Percentiles rank a stretch among this genome's conserved stretches.
Evolutionary conservation across 2,329 filamentous ascomycete species (phyloP).

Genomic region (Madurella mycetomatis): DNA sequence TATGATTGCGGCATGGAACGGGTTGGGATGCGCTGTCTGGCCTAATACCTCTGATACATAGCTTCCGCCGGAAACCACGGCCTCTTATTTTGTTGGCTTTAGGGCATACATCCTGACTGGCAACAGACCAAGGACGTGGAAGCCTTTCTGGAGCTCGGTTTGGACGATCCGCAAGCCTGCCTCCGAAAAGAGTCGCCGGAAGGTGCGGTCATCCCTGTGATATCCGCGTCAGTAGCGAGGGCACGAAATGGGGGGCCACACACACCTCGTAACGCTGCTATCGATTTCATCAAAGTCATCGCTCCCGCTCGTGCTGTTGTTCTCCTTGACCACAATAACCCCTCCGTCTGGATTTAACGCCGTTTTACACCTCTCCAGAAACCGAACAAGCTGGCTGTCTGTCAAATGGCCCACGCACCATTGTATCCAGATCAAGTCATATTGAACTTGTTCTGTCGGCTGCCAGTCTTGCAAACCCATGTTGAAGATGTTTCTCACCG

Average conservation of each 20-base stretch:
- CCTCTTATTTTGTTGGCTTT: slow-evolving; percentile 39
- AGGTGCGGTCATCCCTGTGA: slow-evolving; percentile 64
- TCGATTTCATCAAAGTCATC: slow-evolving; percentile 75
- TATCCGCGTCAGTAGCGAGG: slow-evolving; percentile 1
- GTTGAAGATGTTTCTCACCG: slow-evolving; percentile 60
- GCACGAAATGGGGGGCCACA: slow-evolving; percentile 7
- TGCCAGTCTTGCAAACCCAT: slow-evolving; percentile 70
- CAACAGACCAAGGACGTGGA: slow-evolving; percentile 56
- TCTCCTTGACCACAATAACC: slow-evolving; percentile 76
- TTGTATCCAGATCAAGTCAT: slow-evolving; percentile 84
- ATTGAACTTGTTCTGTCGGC: slow-evolving; percentile 44
- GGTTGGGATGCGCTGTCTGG: not conserved
- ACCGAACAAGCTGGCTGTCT: slow-evolving; percentile 66
- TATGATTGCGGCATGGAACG: not conserved
- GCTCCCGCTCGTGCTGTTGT: slow-evolving; percentile 51
- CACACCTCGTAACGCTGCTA: slow-evolving; percentile 67
- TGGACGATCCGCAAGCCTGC: slow-evolving; percentile 65
- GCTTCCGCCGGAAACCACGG: not conserved
- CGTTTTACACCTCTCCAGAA: slow-evolving; percentile 56
- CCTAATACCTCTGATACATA: not conserved
- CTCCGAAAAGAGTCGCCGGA: slow-evolving; percentile 61
- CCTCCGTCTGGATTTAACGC: slow-evolving; percentile 38
- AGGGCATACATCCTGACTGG: slow-evolving; percentile 78
- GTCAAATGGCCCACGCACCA: slow-evolving; percentile 85
- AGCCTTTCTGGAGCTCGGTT: slow-evolving; percentile 68